Conservation (phyloP, 257 asterid genomes). For the Solanum pinnatisectum region DNA sequence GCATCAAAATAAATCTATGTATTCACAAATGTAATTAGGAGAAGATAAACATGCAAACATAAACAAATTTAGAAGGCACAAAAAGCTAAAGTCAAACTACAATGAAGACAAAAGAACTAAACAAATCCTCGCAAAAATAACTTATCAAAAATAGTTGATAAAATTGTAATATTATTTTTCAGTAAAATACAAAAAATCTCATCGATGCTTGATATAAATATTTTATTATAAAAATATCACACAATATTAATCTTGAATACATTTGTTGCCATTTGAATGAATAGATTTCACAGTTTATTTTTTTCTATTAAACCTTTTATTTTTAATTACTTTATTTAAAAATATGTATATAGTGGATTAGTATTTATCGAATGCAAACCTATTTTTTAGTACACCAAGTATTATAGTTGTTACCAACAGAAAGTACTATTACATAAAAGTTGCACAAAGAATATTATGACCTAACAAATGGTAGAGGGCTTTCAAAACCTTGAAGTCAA, state of each 20-base stretch:
- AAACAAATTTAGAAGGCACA: background rate
- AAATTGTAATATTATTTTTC: too few species aligned
- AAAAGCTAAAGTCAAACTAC: background rate
- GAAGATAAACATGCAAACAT: background rate
- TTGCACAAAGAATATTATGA: background rate
- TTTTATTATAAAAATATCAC: too few species aligned
- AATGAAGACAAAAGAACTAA: too few species aligned
- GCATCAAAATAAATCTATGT: background rate
- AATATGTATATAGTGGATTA: background rate
- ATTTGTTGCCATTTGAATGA: too few species aligned
- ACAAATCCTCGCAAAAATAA: background rate
- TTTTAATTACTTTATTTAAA: too few species aligned
- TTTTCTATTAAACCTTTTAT: too few species aligned
- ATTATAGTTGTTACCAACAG: too few species aligned
- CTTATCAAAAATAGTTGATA: background rate
- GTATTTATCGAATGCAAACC: background rate
- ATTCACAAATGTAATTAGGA: too few species aligned
- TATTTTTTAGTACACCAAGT: background rate
- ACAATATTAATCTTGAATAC: too few species aligned
- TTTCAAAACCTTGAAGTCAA: background rate
- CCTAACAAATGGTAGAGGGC: background rate
- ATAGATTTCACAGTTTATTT: too few species aligned
- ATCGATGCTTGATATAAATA: too few species aligned
- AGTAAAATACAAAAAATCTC: too few species aligned
- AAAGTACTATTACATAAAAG: background rate